Conservation (phyloP, 2,329 filamentous ascomycete species). For the Aspergillus sp. region DNA sequence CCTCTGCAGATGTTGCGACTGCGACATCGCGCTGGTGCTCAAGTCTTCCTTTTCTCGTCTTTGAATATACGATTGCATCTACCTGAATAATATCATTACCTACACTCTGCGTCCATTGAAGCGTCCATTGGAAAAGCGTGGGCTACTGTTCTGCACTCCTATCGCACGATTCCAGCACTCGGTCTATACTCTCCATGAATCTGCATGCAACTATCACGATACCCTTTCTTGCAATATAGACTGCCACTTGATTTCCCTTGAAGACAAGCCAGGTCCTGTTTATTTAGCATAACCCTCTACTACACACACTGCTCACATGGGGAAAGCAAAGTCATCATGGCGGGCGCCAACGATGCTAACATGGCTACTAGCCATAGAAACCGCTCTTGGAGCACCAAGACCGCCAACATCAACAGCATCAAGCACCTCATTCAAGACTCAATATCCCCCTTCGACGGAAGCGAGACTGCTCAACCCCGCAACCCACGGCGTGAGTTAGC, state of each 20-base stretch:
- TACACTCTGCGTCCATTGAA: not conserved
- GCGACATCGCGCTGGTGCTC: not conserved
- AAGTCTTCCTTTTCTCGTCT: too few species aligned
- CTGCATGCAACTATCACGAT: not conserved
- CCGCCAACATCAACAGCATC: constrained; percentile 17
- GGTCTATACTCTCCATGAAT: not conserved
- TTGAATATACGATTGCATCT: not conserved
- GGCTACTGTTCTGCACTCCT: not conserved
- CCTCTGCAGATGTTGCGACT: not conserved
- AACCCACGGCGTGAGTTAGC: constrained; percentile 31
- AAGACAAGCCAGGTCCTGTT: too few species aligned
- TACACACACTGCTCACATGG: constrained; percentile 13
- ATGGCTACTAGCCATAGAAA: constrained; percentile 32
- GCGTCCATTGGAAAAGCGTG: not conserved
- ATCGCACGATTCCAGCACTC: not conserved
- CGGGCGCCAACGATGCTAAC: constrained; percentile 33
- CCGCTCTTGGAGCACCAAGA: constrained; percentile 25
- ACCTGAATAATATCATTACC: not conserved
- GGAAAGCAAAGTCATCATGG: constrained; percentile 21
- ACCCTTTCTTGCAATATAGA: not conserved
- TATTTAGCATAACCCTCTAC: not conserved
- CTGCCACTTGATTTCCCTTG: not conserved
- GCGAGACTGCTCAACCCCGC: constrained; percentile 26
- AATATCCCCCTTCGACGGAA: constrained; percentile 34
- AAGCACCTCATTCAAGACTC: constrained; percentile 27